Conservation (phyloP, 2,329 filamentous ascomycete species). For the Penicillium verrucosum region DNA sequence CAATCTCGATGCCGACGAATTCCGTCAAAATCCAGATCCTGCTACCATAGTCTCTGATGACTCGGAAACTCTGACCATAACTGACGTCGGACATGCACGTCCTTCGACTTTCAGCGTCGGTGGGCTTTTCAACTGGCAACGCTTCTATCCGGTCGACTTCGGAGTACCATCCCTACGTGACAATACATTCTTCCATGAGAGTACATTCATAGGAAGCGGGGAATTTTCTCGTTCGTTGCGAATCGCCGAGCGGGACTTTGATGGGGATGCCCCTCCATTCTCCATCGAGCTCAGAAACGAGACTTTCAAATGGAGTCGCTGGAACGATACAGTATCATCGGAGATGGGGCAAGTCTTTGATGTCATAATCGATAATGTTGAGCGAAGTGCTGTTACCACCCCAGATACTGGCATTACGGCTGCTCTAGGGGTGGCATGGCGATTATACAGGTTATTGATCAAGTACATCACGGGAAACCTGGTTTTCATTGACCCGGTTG, state of each 20-base stretch:
- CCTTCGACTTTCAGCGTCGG: conserved; percentile 27
- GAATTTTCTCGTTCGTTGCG: conserved; percentile 49
- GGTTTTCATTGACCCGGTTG: conserved; percentile 54
- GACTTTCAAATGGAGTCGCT: conserved; percentile 49
- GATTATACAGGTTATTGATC: conserved; percentile 44
- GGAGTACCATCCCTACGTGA: conserved; percentile 49
- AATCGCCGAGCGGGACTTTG: conserved; percentile 42
- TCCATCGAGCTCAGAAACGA: conserved; percentile 37
- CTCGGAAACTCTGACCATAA: conserved; percentile 4
- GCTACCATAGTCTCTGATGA: conserved; percentile 24
- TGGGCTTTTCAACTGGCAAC: conserved; percentile 50
- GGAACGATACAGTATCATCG: conserved; percentile 55
- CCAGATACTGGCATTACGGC: conserved; percentile 2
- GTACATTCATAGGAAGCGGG: conserved; percentile 58
- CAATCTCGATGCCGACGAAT: conserved; percentile 44
- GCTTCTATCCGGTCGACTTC: conserved; percentile 53
- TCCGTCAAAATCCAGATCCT: conserved; percentile 42
- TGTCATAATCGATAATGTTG: conserved; percentile 27
- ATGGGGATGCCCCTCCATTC: conserved; percentile 40
- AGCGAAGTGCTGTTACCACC: conserved; percentile 7
- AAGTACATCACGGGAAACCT: conserved; percentile 50
- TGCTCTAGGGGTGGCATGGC: conserved; percentile 11
- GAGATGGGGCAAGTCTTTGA: conserved; percentile 41
- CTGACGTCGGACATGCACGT: neutral
- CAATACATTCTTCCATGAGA: conserved; percentile 55